Percentiles rank a stretch among this genome's conserved stretches.
Evolutionary conservation across 2,329 filamentous ascomycete genomes (phyloP).

Genomic region (Sporothrix euskadiensis): DNA sequence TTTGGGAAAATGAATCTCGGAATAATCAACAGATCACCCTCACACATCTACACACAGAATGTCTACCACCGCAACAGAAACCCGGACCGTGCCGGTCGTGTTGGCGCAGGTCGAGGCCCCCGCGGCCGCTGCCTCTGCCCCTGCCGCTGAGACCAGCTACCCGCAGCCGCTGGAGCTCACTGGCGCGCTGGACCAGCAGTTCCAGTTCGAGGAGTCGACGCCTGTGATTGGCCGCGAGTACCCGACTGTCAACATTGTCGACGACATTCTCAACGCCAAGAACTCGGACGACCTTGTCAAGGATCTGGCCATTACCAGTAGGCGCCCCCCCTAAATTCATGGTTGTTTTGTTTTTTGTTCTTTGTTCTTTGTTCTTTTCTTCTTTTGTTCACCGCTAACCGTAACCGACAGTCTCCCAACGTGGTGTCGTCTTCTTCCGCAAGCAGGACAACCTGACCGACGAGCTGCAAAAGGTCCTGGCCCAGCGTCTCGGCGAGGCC

Average conservation of each 20-base stretch:
- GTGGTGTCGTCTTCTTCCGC: constrained; percentile 55
- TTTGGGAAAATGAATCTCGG: not conserved
- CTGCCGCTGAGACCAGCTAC: not conserved
- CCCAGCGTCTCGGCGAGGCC: constrained; percentile 30
- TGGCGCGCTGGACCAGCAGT: constrained; percentile 46
- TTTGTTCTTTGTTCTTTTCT: not conserved
- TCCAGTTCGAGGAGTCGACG: constrained; percentile 51
- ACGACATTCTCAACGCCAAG: constrained; percentile 52
- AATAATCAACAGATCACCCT: not conserved
- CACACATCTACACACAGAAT: not conserved
- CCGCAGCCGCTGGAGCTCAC: constrained; percentile 33
- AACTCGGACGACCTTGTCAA: constrained; percentile 58
- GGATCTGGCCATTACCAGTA: constrained; percentile 58
- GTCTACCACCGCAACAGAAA: constrained; percentile 7
- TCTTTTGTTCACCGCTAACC: not conserved
- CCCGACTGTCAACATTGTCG: constrained; percentile 46
- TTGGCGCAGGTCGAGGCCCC: constrained; percentile 1
- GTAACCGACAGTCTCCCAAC: constrained; percentile 43
- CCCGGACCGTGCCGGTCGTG: constrained; percentile 14
- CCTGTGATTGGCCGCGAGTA: constrained; percentile 60
- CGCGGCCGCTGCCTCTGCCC: not conserved
- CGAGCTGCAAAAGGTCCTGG: constrained; percentile 30
- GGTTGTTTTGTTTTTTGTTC: not conserved
- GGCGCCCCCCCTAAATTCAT: not conserved
- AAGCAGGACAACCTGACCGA: constrained; percentile 44